Conservation (phyloP, 1,139 yeast species). For the Pichia sp. region DNA sequence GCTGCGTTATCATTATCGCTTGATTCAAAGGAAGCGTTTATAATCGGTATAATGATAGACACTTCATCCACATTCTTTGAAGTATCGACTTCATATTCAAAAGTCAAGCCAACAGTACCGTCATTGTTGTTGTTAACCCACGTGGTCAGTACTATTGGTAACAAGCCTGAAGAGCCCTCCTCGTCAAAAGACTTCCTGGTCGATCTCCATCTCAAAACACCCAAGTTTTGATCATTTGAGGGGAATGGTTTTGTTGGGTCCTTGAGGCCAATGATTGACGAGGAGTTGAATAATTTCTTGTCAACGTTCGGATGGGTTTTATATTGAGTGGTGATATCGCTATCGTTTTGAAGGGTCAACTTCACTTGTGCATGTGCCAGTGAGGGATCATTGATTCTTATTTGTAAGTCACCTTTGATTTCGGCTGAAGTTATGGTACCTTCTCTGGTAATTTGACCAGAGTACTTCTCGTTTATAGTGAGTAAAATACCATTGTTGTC, state of each 20-base stretch:
- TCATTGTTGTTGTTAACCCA: constrained; percentile 69
- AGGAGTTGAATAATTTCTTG: constrained; percentile 57
- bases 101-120: constrained; percentile 65
- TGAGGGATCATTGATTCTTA: constrained; percentile 73
- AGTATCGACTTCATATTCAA: constrained; percentile 73
- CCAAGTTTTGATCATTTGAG: constrained; percentile 81
- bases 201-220: constrained; percentile 88
- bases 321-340: constrained; percentile 55
- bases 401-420: constrained; percentile 84
- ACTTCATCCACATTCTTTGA: constrained; percentile 54
- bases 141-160: constrained; percentile 75
- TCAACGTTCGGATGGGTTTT: constrained; percentile 97
- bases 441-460: constrained; percentile 77
- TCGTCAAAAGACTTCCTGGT: constrained; percentile 40
- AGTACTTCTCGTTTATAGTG: constrained; percentile 69
- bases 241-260: constrained; percentile 82
- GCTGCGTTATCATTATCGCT: constrained; percentile 46
- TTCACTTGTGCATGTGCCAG: constrained; percentile 63
- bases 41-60: constrained; percentile 61
- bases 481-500: constrained; percentile 76
- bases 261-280: constrained; percentile 64
- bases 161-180: constrained; percentile 49
- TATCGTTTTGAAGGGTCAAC: constrained; percentile 40
- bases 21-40: constrained; percentile 52
- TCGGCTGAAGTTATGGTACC: constrained; percentile 74